Evolutionary conservation across 352 stramenopile species (phyloP).

Genomic region (Phytopythium montanum): DNA sequence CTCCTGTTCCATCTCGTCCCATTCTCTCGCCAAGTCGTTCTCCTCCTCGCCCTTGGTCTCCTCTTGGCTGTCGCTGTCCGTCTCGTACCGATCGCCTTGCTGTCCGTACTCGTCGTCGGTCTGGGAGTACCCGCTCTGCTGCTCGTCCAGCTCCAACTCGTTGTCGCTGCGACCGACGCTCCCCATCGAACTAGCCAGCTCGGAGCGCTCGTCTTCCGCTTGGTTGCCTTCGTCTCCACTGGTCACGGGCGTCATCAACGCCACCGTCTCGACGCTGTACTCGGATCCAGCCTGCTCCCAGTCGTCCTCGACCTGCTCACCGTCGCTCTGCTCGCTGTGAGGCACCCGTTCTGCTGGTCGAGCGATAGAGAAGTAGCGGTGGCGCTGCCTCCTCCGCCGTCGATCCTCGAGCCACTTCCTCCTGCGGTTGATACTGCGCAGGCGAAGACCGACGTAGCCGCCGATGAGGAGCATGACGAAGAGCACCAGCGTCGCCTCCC

Average conservation of each 20-base stretch:
- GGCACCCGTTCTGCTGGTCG: background rate
- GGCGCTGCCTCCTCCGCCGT: slow-evolving; percentile 23
- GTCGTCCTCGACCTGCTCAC: slow-evolving; percentile 18
- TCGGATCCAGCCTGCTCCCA: slow-evolving; percentile 21
- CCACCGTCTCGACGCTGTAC: slow-evolving; percentile 32
- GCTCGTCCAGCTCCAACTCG: background rate
- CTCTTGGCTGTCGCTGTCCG: slow-evolving; percentile 9
- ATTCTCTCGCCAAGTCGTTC: slow-evolving; percentile 4
- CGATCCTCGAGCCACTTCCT: slow-evolving; percentile 45
- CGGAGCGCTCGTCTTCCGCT: slow-evolving; percentile 10
- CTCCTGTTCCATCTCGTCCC: slow-evolving; percentile 6
- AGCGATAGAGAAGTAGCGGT: background rate
- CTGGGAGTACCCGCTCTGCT: background rate
- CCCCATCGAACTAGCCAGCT: background rate
- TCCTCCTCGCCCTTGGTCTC: slow-evolving; percentile 2
- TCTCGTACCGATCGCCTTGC: slow-evolving; percentile 4
- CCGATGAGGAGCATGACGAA: slow-evolving; percentile 35
- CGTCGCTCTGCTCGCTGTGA: background rate
- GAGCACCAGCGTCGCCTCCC: slow-evolving; percentile 36
- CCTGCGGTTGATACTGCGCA: slow-evolving; percentile 45
- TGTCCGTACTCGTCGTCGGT: background rate
- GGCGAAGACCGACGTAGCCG: slow-evolving; percentile 38
- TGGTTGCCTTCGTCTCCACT: slow-evolving; percentile 19
- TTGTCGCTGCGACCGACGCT: slow-evolving; percentile 1
- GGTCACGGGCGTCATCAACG: slow-evolving; percentile 33